phyloP scores from a whole-genome alignment of 495 filamentous ascomycete species.

The Letharia columbiana region DNA sequence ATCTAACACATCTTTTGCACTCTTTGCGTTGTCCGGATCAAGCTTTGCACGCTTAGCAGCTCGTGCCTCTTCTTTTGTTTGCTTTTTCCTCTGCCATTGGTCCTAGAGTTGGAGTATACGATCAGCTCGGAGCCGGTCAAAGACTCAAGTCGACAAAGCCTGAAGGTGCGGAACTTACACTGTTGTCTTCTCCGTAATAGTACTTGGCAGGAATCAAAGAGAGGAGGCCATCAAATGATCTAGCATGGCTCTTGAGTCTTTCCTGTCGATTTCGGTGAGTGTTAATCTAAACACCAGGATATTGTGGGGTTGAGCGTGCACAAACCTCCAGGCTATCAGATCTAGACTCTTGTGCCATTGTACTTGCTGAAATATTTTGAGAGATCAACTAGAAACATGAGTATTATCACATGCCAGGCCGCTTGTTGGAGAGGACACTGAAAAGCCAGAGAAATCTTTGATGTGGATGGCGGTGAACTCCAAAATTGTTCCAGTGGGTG shows the following conservation, averaged over 20 bases:
- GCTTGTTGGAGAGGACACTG: not conserved
- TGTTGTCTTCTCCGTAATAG: conserved; percentile 81
- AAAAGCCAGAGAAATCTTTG: not conserved
- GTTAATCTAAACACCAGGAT: not conserved
- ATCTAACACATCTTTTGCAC: conserved; percentile 77
- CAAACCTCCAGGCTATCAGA: conserved; percentile 20
- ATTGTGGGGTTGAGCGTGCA: not conserved
- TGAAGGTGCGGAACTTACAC: conserved; percentile 49
- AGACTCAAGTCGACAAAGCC: conserved; percentile 14
- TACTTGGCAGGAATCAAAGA: conserved; percentile 88
- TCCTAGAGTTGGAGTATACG: conserved; percentile 41
- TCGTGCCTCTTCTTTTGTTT: conserved; percentile 73
- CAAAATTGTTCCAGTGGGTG: conserved; percentile 14
- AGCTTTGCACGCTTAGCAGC: conserved; percentile 74
- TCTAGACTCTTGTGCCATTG: conserved; percentile 16
- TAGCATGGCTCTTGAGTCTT: conserved; percentile 73
- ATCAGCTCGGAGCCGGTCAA: conserved; percentile 1
- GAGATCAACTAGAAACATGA: not conserved
- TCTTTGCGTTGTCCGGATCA: conserved; percentile 71
- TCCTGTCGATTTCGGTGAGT: conserved; percentile 45
- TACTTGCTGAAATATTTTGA: not conserved
- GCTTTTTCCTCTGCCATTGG: conserved; percentile 82
- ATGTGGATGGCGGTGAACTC: not conserved
- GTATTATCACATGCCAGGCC: not conserved
- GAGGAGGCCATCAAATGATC: conserved; percentile 83